Base-by-base conservation (phyloP, 2,329 filamentous ascomycete genomes). In the Aspergillus fischeri region DNA sequence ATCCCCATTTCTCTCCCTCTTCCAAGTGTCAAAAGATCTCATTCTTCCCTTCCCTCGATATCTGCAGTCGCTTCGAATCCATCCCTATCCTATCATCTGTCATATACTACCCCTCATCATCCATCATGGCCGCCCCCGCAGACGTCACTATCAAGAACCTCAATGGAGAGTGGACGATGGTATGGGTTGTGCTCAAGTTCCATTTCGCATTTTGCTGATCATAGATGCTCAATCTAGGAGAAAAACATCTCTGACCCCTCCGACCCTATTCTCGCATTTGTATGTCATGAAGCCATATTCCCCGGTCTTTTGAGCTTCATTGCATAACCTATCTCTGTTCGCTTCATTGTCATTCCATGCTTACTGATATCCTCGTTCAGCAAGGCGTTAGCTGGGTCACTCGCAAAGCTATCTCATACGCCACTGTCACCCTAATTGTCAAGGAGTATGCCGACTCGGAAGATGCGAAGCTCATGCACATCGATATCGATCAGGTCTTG, bases 351-450 rank as follows among this genome's bases (percentile, higher is more conserved):
- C 29, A 32, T 32, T 11, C 27, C 49, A 47, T 50, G 61, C 61
- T 61, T 49, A 63, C 53, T 44, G 17, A 14, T 17, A 7, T 21
- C 48, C 27, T 24, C 7, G 47, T 54, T 53, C 59, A 79, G 67
- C 89, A 92, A 80, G 87, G 87, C 69, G 78, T 91, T 59, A 78
- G 84, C 73, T 93, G 84, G 83, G 65, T 92, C 52, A 81, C 82
- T 51, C 90, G 91, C 75, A 92, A 88, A 78, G 85, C 83, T 59
- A 85, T 95, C 72, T 75, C 80, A 64, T 72, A 86, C 32, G 89
- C 90, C 32, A 88, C 85, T 49, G 77, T 96, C 54, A 87, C 84
- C 38, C 82, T 92, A 61, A 72, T 81, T 60, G 73, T 89, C 54
- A 84, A 81, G 65, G 77, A 87, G 71, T 84, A 80, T 70, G 69